These are phyloP conservation scores for Flammula alnicola DNA, from an alignment of 1,284 basidiomycete genomes.

Conservation along the genomic window DNA sequence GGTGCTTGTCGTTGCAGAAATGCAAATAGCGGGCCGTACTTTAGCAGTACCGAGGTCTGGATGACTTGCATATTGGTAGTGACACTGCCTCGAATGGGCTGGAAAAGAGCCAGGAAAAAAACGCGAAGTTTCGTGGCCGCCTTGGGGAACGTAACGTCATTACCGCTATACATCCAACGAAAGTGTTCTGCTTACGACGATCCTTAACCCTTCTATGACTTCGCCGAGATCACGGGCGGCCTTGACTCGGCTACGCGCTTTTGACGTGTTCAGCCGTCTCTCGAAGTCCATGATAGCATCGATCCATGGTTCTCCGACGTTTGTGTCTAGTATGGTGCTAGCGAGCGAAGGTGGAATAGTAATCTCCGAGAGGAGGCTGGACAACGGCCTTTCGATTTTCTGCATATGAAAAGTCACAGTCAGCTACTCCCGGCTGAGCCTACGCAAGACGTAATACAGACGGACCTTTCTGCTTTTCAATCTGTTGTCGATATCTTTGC, in stretches of 20 bases:
- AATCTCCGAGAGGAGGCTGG: conserved; percentile 80
- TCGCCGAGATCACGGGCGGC: conserved; percentile 84
- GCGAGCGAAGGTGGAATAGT: conserved; percentile 85
- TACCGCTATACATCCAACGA: not conserved
- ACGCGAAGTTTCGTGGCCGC: conserved; percentile 87
- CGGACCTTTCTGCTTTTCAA: conserved; percentile 83
- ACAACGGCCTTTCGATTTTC: conserved; percentile 89
- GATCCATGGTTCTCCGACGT: conserved; percentile 86
- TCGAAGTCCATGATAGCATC: conserved; percentile 82
- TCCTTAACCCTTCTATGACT: conserved; percentile 83
- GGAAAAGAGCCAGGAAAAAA: conserved; percentile 85
- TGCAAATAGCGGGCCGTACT: conserved; percentile 82
- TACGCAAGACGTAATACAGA: conserved; percentile 9
- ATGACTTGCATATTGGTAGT: conserved; percentile 93
- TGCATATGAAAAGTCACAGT: conserved; percentile 34
- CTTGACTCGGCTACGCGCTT: conserved; percentile 77
- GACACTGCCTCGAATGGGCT: conserved; percentile 82
- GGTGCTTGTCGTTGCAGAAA: conserved; percentile 88
- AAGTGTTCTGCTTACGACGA: conserved; percentile 65
- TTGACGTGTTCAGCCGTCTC: conserved; percentile 68
- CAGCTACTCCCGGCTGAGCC: not conserved
- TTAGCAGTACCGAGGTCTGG: conserved; percentile 87
- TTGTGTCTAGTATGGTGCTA: conserved; percentile 81
- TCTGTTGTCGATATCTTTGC: conserved; percentile 87
- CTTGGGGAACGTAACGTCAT: conserved; percentile 40